phyloP scores from a whole-genome alignment of 495 filamentous ascomycete genomes.

The Wilcoxina mikolae region DNA sequence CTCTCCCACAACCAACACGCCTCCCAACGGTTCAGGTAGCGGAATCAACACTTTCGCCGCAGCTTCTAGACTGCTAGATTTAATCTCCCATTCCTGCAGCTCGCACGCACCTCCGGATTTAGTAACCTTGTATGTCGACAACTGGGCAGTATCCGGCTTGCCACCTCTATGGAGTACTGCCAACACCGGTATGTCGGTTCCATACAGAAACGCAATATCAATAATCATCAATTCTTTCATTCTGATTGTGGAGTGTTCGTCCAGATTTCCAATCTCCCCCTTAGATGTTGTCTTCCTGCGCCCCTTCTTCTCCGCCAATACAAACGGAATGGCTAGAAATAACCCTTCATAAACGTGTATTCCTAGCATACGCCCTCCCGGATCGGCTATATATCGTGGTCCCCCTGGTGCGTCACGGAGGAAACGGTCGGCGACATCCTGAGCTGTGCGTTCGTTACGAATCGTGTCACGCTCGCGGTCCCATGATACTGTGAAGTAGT shows the following conservation, averaged over 20 bases:
- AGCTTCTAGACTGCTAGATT: slow-evolving; percentile 48
- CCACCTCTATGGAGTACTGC: slow-evolving; percentile 73
- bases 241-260: slow-evolving; percentile 54
- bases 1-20: slow-evolving; percentile 72
- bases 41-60: slow-evolving; percentile 75
- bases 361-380: slow-evolving; percentile 63
- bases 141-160: slow-evolving; percentile 46
- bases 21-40: slow-evolving; percentile 49
- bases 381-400: slow-evolving; percentile 59
- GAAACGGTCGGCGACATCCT: slow-evolving; percentile 21
- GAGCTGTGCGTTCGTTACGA: slow-evolving; percentile 18
- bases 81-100: slow-evolving; percentile 35
- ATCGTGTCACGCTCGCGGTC: slow-evolving; percentile 35
- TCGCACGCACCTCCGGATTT: slow-evolving; percentile 24
- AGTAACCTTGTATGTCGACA: slow-evolving; percentile 41
- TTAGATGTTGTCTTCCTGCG: slow-evolving; percentile 39
- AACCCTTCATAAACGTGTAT: slow-evolving; percentile 83
- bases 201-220: slow-evolving; percentile 65
- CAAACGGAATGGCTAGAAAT: slow-evolving; percentile 57
- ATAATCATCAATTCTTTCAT: slow-evolving; percentile 80
- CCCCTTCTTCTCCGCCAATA: slow-evolving; percentile 31
- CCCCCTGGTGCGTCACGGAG: slow-evolving; percentile 18
- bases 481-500: slow-evolving; percentile 84
- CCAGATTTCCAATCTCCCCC: slow-evolving; percentile 33
- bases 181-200: slow-evolving; percentile 58